Base-by-base conservation (phyloP, 1,284 basidiomycete species). In the Thelephora terrestris region DNA sequence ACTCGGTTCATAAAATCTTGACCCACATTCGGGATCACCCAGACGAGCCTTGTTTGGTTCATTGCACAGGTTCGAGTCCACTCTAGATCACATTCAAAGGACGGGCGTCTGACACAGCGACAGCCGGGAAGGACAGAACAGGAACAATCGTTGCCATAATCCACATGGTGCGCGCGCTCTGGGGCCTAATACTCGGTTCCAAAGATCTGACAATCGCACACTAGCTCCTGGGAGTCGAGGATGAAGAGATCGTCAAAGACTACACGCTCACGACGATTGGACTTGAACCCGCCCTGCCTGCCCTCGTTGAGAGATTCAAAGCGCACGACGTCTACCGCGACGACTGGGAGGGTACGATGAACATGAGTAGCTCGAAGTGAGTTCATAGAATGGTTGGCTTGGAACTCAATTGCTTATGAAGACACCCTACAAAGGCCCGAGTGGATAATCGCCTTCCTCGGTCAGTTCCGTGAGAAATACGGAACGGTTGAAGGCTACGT, bases 91-190 rank as follows among this genome's bases (percentile, higher is more conserved):
- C 17, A 4, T 14, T 10, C 29, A 32, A 32, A 12, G 29, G 12
- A 42, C 42, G 48, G 38, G 20, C 35, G 36, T 49, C 53, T 32
- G 34, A 27, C 34, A 43, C 38, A 27, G 12, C 21, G 3, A 17
- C 48, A 73, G 71, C 63, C n/a, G 72, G 72, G 6, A 73, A 73
- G 52, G 71, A 74, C 52, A 56, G 71, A 39, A 70, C 71, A 2
- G 71, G 69, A 2, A 46, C 71, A 5, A 65, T 71, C 48, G 60
- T 64, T 10, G 67, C 68, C 7, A 47, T 69, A 9, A 54, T 71
- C 16, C 58, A 65, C 34, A 60, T 61, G 57, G 66, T 65, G 44
- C 12, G 17, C 20, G 12, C 10, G 17, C 7, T 25, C 21, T 6
- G 37, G 23, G 25, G 3, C 4, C n/a, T 42, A 21, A 42, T 42